Conservation (phyloP, 2,329 filamentous ascomycete species). For the Periglandula ipomoeae region DNA sequence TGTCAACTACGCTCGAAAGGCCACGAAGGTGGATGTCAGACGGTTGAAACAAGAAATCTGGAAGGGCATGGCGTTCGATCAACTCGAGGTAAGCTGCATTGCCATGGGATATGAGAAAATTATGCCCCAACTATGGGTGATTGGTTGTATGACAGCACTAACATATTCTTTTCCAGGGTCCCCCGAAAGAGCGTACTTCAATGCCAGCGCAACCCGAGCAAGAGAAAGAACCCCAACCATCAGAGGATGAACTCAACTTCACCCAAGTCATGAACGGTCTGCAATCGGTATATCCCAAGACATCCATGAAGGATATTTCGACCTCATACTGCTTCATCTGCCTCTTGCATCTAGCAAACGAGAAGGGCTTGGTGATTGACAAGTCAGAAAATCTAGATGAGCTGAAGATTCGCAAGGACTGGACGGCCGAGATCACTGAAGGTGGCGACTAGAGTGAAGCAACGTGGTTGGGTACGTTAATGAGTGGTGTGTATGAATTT, state of each 20-base stretch:
- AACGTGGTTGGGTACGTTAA: too few relatives aligned
- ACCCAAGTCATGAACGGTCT: conserved; percentile 86
- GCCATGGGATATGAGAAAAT: too few relatives aligned
- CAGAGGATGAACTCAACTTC: conserved; percentile 60
- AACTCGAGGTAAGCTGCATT: conserved; percentile 34
- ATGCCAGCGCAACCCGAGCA: conserved; percentile 16
- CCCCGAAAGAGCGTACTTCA: background rate
- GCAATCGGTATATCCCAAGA: conserved; percentile 75
- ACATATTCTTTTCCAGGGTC: conserved; percentile 8
- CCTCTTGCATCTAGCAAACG: conserved; percentile 81
- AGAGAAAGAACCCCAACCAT: conserved; percentile 21
- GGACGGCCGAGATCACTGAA: conserved; percentile 46
- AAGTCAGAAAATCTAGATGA: conserved; percentile 50
- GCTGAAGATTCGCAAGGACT: conserved; percentile 53
- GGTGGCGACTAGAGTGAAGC: conserved; percentile 30
- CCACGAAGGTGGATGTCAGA: conserved; percentile 63
- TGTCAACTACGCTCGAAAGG: conserved; percentile 60
- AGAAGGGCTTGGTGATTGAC: conserved; percentile 76
- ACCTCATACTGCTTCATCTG: conserved; percentile 93
- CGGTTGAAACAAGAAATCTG: conserved; percentile 62
- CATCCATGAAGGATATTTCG: conserved; percentile 86
- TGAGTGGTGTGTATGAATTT: too few relatives aligned
- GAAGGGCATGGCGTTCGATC: conserved; percentile 54
- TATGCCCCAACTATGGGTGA: too few relatives aligned
- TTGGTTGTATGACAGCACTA: background rate